Base-by-base conservation (phyloP, 2,329 filamentous ascomycete genomes). In the Nectriaceae sp. region DNA sequence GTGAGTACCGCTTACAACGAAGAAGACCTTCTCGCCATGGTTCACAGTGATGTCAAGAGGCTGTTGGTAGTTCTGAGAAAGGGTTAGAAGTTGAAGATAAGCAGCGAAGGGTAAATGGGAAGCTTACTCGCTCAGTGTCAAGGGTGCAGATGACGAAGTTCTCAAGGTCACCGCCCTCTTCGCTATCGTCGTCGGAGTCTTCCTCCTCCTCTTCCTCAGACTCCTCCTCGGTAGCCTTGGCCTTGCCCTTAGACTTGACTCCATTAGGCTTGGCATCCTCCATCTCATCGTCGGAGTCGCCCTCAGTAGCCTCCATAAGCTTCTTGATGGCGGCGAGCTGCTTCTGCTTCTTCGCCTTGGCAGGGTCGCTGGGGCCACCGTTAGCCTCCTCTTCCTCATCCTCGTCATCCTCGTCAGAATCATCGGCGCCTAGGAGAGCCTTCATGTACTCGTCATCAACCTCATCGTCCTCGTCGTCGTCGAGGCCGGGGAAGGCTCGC, bases 81-180 rank as follows among this genome's bases (percentile, higher is more conserved):
- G 31, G 46, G 61, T 73, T 61, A 73, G 61, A 38, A 36, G 8
- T 36, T 11, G 40, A 24, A 20, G 24, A 35, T 18, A 18, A 29
- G 4, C 13, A 35, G 36, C 21, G 18, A 41, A 41, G 26, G 16
- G 37, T 22, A 33, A 22, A 39, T 42, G 40, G 21, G 49, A 47
- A 47, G 67, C 81, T 70, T 85, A 97, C 94, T 77, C 87, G 89
- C 72, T 90, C 85, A 24, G 92, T 89, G 75, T 97, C 92, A 46
- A 99, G 84, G 54, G 94, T 99, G 83, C 94, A 99, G 63, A 99
- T 76, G 61, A 97, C 91, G 63, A 89, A 90, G 77, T 97, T 89
- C 71, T 97, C 90, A 44, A 93, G 76, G 65, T 90, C 84, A 44
- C 81, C 72, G 21, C 79, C 81, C 36, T 83, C 81, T 5, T 80